Evolutionary conservation across 495 filamentous ascomycete species (phyloP).

Genomic region (Filosporella fistucella): DNA sequence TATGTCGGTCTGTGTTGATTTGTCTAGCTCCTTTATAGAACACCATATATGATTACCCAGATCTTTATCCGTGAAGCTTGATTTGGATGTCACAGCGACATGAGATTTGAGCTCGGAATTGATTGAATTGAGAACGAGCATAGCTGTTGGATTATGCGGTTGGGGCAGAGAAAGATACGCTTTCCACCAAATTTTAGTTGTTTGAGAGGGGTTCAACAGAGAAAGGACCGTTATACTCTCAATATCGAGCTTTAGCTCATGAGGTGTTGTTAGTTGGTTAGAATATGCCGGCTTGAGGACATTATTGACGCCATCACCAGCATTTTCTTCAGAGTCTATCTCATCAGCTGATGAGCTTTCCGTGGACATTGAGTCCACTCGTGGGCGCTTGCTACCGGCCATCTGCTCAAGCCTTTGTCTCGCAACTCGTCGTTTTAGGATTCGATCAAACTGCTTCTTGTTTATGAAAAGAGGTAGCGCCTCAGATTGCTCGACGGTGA

Average conservation of each 20-base stretch:
- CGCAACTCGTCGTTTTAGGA: constrained; percentile 85
- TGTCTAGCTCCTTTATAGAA: not conserved
- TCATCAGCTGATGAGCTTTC: not conserved
- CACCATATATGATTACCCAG: not conserved
- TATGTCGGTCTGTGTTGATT: not conserved
- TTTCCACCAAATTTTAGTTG: constrained; percentile 7
- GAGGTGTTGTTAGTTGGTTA: too few relatives aligned
- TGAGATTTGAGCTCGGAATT: not conserved
- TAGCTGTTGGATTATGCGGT: not conserved
- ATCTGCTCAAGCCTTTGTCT: constrained; percentile 89
- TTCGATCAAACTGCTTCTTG: constrained; percentile 96
- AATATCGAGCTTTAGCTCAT: too few relatives aligned
- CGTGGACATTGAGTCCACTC: not conserved
- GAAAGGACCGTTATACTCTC: not conserved
- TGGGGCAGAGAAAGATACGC: not conserved
- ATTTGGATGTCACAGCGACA: not conserved
- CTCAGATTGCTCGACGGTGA: too few relatives aligned
- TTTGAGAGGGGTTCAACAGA: not conserved
- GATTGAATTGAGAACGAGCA: not conserved
- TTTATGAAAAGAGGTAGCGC: constrained; percentile 51
- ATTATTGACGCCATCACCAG: too few relatives aligned
- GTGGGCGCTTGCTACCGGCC: too few relatives aligned
- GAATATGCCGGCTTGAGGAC: too few relatives aligned
- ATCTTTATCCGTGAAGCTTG: not conserved
- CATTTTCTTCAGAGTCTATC: too few relatives aligned